Base-by-base conservation (phyloP, 345 rosid genomes). In the Conringia planisiliqua region DNA sequence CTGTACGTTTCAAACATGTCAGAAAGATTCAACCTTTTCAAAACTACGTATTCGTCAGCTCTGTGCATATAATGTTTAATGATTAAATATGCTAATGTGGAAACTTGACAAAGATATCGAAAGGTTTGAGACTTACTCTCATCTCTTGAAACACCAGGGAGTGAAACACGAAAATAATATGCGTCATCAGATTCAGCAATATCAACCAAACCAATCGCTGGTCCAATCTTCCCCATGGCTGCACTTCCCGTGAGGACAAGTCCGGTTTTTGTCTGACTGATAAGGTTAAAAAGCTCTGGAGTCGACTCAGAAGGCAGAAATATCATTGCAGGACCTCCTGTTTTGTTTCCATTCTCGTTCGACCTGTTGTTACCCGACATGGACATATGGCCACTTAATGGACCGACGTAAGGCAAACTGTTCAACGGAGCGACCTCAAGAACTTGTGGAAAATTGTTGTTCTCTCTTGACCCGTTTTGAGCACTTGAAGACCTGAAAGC, bases 101-200 rank as follows among this genome's bases (percentile, higher is more conserved):
- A 60, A 75, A 4, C 4, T 54, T n/a, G 4, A 32, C 4, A 51
- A 17, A 70, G n/a, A 29, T 5, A 13, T 17, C 8, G 18, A 10
- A 63, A 54, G 14, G 47, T n/a, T 27, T 46, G 22, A 68, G 74
- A 68, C 91, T 81, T 81, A 89, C 96, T 86, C 77, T 86, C 86
- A 56, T 88, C 86, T 66, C 81, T 81, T 51, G 90, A 77, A 62
- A 87, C 95, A 43, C 95, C 97, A 39, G 97, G 95, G 4, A 91
- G 87, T 22, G 82, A 40, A 39, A 89, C 87, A 55, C 91, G 84
- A 38, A 91, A 91, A 39, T 76, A 64, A 83, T 86, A 91, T 0
- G 89, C 68, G 47, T 88, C 91, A 20, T 82, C 88, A 1, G 80
- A 71, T 76, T 91, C 98, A 27, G 84, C 85, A 33, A 93, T 80